phyloP scores from a whole-genome alignment of 1,139 yeast species.

The Hanseniaspora gamundiae region DNA sequence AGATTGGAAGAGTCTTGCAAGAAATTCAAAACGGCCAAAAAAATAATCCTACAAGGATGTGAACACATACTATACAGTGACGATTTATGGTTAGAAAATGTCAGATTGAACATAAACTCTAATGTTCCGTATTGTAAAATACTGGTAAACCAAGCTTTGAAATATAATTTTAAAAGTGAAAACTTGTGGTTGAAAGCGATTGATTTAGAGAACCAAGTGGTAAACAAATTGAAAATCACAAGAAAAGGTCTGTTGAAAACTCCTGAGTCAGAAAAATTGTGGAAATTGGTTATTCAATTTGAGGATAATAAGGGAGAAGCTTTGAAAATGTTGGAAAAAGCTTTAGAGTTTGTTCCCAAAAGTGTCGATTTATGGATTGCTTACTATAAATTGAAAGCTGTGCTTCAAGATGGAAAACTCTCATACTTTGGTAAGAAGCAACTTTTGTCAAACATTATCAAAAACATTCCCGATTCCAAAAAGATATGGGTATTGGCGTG shows the following conservation, averaged over 20 bases:
- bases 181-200: slow-evolving; percentile 63
- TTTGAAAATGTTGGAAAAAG: slow-evolving; percentile 46
- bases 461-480: slow-evolving; percentile 36
- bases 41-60: slow-evolving; percentile 62
- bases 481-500: slow-evolving; percentile 64
- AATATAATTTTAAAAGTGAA: slow-evolving; percentile 37
- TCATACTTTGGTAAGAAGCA: slow-evolving; percentile 35
- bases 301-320: slow-evolving; percentile 41
- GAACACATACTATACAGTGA: slow-evolving; percentile 51
- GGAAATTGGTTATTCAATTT: slow-evolving; percentile 40
- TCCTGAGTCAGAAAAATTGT: slow-evolving; percentile 36
- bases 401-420: background rate
- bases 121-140: slow-evolving; percentile 35
- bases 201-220: slow-evolving; percentile 46
- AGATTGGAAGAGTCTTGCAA: slow-evolving; percentile 60
- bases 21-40: slow-evolving; percentile 44
- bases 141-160: slow-evolving; percentile 56
- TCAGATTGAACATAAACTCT: slow-evolving; percentile 41
- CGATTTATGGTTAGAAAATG: slow-evolving; percentile 72
- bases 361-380: slow-evolving; percentile 55
- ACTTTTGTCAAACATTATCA: slow-evolving; percentile 49
- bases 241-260: slow-evolving; percentile 47
- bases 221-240: slow-evolving; percentile 42
- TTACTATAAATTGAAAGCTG: slow-evolving; percentile 33
- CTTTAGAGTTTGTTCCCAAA: slow-evolving; percentile 55